These are phyloP conservation scores for Teunomyces panamensis DNA, from an alignment of 805 yeast species.

Conservation along the genomic window DNA sequence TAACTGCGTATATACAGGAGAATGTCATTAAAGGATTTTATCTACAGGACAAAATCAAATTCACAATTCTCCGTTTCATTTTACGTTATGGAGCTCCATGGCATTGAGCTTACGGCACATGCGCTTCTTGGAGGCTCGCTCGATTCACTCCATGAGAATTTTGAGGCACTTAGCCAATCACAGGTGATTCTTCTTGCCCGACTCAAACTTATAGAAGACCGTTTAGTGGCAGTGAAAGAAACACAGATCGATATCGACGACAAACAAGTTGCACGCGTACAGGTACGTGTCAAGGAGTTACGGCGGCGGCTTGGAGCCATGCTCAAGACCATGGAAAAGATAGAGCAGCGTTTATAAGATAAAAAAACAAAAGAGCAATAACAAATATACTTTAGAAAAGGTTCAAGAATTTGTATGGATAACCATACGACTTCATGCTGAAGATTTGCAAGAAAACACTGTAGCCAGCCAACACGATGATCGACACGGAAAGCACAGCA, in stretches of 20 bases:
- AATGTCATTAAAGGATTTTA: no score
- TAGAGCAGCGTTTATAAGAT: constrained; percentile 23
- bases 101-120: constrained; percentile 59
- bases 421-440: constrained; percentile 66
- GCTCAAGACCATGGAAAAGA: constrained; percentile 28
- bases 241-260: constrained; percentile 16
- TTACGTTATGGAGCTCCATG: constrained; percentile 42
- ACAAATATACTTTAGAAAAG: constrained; percentile 2
- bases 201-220: constrained; percentile 39
- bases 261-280: constrained; percentile 17
- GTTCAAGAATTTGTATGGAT: constrained; percentile 63
- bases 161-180: constrained; percentile 54
- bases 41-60: no score
- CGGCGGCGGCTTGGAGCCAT: constrained; percentile 28
- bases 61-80: no score
- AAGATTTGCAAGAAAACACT: constrained; percentile 66
- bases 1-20: no score
- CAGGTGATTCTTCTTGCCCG: constrained; percentile 53
- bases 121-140: constrained; percentile 52
- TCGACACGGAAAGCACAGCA: constrained; percentile 44
- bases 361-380: constrained; percentile 17
- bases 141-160: constrained; percentile 48
- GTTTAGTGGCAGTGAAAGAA: constrained; percentile 24
- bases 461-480: constrained; percentile 52
- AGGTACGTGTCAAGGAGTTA: constrained; percentile 24